Base-by-base conservation (phyloP, 2,329 filamentous ascomycete species). In the Cladosporium sp. region DNA sequence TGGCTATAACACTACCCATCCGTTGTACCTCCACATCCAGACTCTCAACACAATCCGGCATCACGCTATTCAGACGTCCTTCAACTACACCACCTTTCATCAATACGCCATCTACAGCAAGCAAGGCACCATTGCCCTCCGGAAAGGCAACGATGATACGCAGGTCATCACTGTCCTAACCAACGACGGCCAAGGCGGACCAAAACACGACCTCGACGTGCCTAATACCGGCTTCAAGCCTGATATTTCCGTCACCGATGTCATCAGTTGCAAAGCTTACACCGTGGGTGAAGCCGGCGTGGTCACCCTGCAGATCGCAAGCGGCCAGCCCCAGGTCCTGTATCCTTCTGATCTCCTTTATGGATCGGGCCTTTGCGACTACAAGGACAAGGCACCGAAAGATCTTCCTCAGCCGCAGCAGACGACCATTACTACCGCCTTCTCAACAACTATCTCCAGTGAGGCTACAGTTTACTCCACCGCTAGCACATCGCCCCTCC, bases 101-200 rank as follows among this genome's bases (percentile, higher is more conserved):
- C 69, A 68, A 49, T 62, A 65, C 19, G 61, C 70, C 6, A 67
- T 77, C 52, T 76, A 72, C 56, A 64, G 65, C 40, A 72, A 77
- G 38, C 57, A 59, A 6, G 65, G 67, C 30, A 72, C 69, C 6
- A 56, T 77, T 12, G 73, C 68, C 3, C 69, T 76, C 61, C 68
- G 72, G 15, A 72, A 73, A 51, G 73, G 72, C 3, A 60, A 58
- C 6, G 56, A 57, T 12, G 67, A 64, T 18, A 62, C 48, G 32
- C 69, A 63, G 27, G 68, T 78, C n/a, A 65, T 78, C 32, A 69
- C 72, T 47, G 60, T 77, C 4, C 56, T 75, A 11, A 73, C 39
- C 19, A 75, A 73, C 43, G 67, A 67, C 35, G 71, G 72, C 2
- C 52, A 57, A 2, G 50, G 53, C 3, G 54, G 57, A 1, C 50